Percentiles rank a stretch among this genome's conserved stretches.
Evolutionary conservation across 1,284 basidiomycete genomes (phyloP).

Genomic region (Apiotrichum mycotoxinovorans): DNA sequence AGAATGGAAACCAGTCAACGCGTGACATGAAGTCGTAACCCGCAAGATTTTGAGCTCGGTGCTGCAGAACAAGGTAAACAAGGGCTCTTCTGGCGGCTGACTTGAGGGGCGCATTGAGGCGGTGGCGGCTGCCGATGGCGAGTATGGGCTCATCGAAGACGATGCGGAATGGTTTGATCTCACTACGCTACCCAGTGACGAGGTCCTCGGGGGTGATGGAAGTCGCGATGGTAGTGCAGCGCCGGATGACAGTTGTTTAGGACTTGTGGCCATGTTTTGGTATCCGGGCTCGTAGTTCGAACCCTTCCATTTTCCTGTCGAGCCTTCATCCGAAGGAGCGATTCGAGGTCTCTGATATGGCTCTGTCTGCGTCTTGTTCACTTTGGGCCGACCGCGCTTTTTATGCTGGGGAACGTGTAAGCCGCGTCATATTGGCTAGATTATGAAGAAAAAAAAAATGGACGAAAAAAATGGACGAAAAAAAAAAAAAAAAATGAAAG

Average conservation of each 20-base stretch:
- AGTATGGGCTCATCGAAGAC: slow-evolving; percentile 4
- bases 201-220: slow-evolving; percentile 8
- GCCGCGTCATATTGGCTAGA: no score
- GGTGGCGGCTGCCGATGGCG: slow-evolving; percentile 1
- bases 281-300: slow-evolving; percentile 23
- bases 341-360: slow-evolving; percentile 27
- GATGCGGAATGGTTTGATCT: not conserved
- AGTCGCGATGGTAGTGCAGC: not conserved
- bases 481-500: no score
- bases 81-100: slow-evolving; percentile 7
- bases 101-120: slow-evolving; percentile 1
- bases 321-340: not conserved
- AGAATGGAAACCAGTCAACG: slow-evolving; percentile 38
- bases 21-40: slow-evolving; percentile 26
- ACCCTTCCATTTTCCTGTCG: slow-evolving; percentile 28
- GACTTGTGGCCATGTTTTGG: slow-evolving; percentile 7
- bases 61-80: slow-evolving; percentile 41
- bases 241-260: slow-evolving; percentile 1
- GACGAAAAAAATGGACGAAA: not conserved
- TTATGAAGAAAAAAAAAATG: no score
- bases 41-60: slow-evolving; percentile 42
- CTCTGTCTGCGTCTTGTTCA: slow-evolving; percentile 31
- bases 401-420: slow-evolving; percentile 32
- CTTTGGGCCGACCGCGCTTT: slow-evolving; percentile 46
- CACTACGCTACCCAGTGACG: not conserved